Evolutionary conservation across 2,329 filamentous ascomycete genomes (phyloP), one percentile per base, ranked within the genome.

Genomic region (Ceratocystis papillata): DNA sequence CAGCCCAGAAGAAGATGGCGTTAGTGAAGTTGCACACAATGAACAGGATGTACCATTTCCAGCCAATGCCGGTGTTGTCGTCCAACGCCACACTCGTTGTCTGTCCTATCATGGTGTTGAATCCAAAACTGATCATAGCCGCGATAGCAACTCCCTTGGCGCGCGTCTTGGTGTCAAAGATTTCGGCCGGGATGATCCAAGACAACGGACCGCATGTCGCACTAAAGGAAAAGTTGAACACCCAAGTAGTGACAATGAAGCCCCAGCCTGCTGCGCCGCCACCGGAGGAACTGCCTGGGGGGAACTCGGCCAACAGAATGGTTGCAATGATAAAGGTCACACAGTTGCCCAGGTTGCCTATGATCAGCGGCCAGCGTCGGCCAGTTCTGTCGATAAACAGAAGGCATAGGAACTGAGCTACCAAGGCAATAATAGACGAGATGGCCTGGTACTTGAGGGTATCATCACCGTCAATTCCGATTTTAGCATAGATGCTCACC

Each of bases 211-310:
- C 88, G 67, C 86, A 88, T 1, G 86, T 87, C 44, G 81, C 80
- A 2, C 81, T 86, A 79, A 90, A 91, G 53, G 80, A 86, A 77
- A 90, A 87, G 76, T 92, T 91, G 79, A 89, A 92, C 1, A 89
- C 73, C 88, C 88, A 92, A 0, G 88, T 92, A 70, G 83, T 80
- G 53, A 68, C 72, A 68, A 92, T 92, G 75, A 92, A 93, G 1
- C 83, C 87, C 86, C 87, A 89, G 5, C 80, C 79, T 0, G 86
- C 86, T 4, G 78, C 76, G 10, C 33, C 25, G 48, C 45, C 15
- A 2, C 41, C 37, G 10, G 50, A 63, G 5, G 20, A 25, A 15
- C 45, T 65, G 33, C 60, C 63, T 0, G 1, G 87, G 1, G 87
- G 87, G 74, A 86, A 91, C 37, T 74, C 70, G 55, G 79, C 74